Conservation (phyloP, 73 alveolate species). For the Urostyla sp. region DNA sequence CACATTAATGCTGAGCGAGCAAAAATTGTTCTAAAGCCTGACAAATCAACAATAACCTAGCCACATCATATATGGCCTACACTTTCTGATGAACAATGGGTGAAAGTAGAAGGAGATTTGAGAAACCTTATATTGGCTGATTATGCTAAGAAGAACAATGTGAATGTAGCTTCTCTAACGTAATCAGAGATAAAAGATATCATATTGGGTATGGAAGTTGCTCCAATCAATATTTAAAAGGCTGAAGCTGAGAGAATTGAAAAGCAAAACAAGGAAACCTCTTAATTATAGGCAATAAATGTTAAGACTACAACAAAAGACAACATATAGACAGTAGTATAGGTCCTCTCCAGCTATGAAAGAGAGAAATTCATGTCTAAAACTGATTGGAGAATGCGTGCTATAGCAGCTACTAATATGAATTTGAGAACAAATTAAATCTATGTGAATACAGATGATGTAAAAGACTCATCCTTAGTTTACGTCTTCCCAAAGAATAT, state of each 20-base stretch:
- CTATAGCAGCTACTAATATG: conserved; percentile 98
- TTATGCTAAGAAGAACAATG: conserved; percentile 99
- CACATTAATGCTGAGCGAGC: conserved; percentile 99
- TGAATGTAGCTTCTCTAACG: conserved; percentile 98
- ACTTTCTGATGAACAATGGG: conserved; percentile 99
- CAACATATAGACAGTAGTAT: conserved; percentile 85
- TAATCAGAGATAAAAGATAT: conserved; percentile 99
- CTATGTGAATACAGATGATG: conserved; percentile 97
- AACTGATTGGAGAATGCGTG: conserved; percentile 99
- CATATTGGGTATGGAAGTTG: conserved; percentile 99
- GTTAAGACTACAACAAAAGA: conserved; percentile 89
- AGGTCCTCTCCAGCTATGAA: conserved; percentile 97
- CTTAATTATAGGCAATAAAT: conserved; percentile 90
- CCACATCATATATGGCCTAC: conserved; percentile 99
- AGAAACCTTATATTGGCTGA: conserved; percentile 99
- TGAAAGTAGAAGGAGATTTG: conserved; percentile 99
- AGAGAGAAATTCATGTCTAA: conserved; percentile 95
- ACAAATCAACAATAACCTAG: conserved; percentile 95
- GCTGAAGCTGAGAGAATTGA: conserved; percentile 92
- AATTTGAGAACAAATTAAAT: conserved; percentile 97
- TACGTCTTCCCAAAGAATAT: conserved; percentile 99
- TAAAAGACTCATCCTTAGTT: conserved; percentile 91
- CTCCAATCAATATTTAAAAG: conserved; percentile 94
- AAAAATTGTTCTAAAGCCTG: conserved; percentile 98
- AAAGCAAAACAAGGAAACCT: conserved; percentile 89